A percentile compares a stretch with the other conserved stretches of the same genome.
Evolutionary conservation across 495 filamentous ascomycete genomes (phyloP).

Genomic region (Cercophora scortea): DNA sequence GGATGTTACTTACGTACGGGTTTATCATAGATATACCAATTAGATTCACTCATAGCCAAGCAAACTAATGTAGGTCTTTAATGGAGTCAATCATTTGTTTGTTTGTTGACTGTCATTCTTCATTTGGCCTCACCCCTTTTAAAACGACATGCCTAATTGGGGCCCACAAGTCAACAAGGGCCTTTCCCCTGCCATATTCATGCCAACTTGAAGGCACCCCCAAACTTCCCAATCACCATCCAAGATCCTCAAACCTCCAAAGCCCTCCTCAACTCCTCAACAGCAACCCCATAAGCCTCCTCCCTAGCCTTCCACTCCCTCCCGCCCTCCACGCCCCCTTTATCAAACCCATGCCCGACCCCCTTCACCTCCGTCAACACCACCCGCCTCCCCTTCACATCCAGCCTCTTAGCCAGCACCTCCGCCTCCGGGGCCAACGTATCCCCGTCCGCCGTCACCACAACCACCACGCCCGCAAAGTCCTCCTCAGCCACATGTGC

Average conservation of each 20-base stretch:
- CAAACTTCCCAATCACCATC: too few relatives aligned
- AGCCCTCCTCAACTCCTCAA: not conserved
- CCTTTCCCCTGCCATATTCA: too few relatives aligned
- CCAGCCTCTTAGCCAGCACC: not conserved
- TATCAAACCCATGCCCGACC: not conserved
- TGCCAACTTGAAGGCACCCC: too few relatives aligned
- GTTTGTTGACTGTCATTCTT: too few relatives aligned
- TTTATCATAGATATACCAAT: too few relatives aligned
- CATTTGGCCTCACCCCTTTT: too few relatives aligned
- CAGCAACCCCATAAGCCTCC: not conserved
- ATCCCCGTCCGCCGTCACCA: not conserved
- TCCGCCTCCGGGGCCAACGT: not conserved
- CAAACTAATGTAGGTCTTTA: too few relatives aligned
- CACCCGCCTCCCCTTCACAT: not conserved
- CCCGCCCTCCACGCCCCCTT: not conserved
- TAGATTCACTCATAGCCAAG: too few relatives aligned
- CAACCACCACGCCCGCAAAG: not conserved
- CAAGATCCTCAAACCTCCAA: not conserved
- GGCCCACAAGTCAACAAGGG: too few relatives aligned
- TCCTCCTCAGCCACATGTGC: not conserved
- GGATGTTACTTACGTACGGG: too few relatives aligned
- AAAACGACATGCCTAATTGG: too few relatives aligned
- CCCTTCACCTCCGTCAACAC: not conserved
- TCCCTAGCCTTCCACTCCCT: not conserved
- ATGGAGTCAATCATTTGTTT: too few relatives aligned